Evolutionary conservation across 768 basidiomycete genomes (phyloP).

Genomic region (Amanita muscaria): DNA sequence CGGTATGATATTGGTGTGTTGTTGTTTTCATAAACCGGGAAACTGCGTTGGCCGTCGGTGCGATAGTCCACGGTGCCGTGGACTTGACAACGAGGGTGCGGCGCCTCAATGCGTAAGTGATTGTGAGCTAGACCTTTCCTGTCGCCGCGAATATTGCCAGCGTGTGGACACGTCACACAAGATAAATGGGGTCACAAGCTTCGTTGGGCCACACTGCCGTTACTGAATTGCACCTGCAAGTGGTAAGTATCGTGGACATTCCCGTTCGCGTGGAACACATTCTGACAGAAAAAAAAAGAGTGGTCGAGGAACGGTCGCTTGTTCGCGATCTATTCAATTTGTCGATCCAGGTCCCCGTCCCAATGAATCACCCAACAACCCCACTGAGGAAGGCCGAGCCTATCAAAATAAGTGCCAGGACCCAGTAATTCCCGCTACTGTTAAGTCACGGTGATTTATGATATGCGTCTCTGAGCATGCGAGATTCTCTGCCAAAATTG

Average conservation of each 20-base stretch:
- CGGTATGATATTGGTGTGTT: background rate
- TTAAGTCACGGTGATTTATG: conserved; percentile 9
- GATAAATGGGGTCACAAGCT: background rate
- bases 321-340: too few species aligned
- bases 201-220: too few species aligned
- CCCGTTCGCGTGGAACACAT: too few species aligned
- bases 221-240: too few species aligned
- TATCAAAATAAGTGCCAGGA: conserved; percentile 9
- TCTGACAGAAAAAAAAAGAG: too few species aligned
- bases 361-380: background rate
- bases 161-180: conserved; percentile 4
- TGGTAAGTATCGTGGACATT: too few species aligned
- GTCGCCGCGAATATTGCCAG: conserved; percentile 9
- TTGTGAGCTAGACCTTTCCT: background rate
- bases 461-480: background rate
- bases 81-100: background rate
- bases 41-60: background rate
- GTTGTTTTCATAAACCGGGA: background rate
- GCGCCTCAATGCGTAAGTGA: background rate
- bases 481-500: conserved; percentile 6
- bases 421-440: conserved; percentile 7
- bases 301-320: too few species aligned
- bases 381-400: conserved; percentile 6
- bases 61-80: conserved; percentile 5
- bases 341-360: too few species aligned